Evolutionary conservation across 1,284 basidiomycete genomes (phyloP), one percentile per base, ranked within the genome.

Genomic region (Ceratobasidium sp.): DNA sequence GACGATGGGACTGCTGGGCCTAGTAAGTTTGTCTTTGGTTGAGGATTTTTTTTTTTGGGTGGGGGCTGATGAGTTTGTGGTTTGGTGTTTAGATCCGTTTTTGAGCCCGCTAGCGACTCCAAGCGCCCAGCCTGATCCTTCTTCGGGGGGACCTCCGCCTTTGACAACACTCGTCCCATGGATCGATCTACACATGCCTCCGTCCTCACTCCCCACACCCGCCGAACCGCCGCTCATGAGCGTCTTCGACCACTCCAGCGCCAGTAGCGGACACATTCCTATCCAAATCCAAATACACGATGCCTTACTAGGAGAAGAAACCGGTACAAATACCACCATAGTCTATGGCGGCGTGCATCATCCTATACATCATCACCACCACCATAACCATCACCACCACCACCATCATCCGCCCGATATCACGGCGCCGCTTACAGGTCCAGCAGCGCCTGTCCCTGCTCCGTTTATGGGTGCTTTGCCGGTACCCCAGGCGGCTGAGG

Each of bases 171-270:
- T 76, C 4, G 53, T 76, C n/a, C 72, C 72, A n/a, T 76, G 72
- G 72, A 76, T 76, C 28, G 72, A 76, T 49, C 56, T 76, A 12
- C 72, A 76, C 49, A 76, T 76, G 72, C 72, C 72, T 23, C 72
- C 72, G 10, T 76, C 72, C 9, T 76, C 72, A 7, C 44, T 76
- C 20, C 72, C 72, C 9, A 64, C 61, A 0, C 72, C 72, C 26
- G 46, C 72, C 33, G 72, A 76, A 33, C 72, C 72, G 5, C 72
- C 72, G 12, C 26, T 76, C 23, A 76, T 76, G 72, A 64, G 61
- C 61, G 72, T 76, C 2, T 76, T 76, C 39, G 72, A 76, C 42
- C 72, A 76, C 33, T 76, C 72, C 26, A 76, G 72, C 33, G 72
- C 60, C 13, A 53, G 49, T 9, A 76, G 72, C 28, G 72, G 72